Percentiles rank a stretch among this genome's conserved stretches.
phyloP scores from a whole-genome alignment of 176 grass and related monocot genomes.

The Oryza officinalis region DNA sequence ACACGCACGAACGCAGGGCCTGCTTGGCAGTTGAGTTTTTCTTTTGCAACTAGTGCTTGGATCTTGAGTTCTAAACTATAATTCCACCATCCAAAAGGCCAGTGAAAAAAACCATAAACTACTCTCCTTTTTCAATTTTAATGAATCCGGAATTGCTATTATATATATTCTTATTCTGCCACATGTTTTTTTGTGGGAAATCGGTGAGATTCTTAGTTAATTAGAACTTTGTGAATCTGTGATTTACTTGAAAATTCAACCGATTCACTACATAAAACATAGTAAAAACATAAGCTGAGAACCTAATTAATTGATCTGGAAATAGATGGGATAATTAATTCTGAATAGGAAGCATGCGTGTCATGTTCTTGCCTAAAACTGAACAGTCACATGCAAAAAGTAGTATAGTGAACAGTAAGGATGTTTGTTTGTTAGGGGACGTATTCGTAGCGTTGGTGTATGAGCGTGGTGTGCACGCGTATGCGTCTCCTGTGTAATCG shows the following conservation, averaged over 20 bases:
- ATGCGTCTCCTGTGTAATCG: no score
- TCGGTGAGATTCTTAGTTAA: neutral
- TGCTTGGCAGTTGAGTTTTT: neutral
- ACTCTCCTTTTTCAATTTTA: neutral
- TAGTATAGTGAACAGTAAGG: neutral
- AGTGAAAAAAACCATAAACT: neutral
- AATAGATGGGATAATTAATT: neutral
- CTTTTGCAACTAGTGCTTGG: neutral
- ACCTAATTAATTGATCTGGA: neutral
- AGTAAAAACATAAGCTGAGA: neutral
- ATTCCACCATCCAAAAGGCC: neutral
- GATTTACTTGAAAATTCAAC: neutral
- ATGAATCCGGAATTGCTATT: neutral
- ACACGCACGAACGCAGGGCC: neutral
- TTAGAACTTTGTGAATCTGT: neutral
- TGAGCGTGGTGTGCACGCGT: no score
- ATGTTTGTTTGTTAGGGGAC: no score
- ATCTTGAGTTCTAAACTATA: neutral
- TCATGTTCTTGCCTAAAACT: neutral
- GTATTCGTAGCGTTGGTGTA: no score
- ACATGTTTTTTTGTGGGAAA: neutral
- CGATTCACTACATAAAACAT: no score
- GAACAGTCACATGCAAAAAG: neutral
- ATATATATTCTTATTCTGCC: neutral
- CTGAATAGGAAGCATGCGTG: neutral